Percentiles rank a stretch among this genome's conserved stretches.
phyloP scores from a whole-genome alignment of 1,284 basidiomycete species.

The Singerocomus rubriflavus region DNA sequence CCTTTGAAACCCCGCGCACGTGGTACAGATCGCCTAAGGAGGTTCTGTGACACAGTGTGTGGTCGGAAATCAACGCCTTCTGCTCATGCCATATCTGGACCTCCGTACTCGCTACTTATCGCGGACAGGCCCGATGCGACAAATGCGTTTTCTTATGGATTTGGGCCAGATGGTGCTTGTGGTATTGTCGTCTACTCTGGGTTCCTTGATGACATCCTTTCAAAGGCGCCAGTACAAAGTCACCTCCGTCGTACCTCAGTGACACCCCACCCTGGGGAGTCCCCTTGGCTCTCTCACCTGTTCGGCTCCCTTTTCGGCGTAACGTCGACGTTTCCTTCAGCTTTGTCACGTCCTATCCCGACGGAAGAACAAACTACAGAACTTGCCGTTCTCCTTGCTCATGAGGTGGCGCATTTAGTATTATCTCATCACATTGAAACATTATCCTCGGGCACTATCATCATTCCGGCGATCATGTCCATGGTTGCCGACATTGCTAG shows the following conservation, averaged over 20 bases:
- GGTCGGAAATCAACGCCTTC: constrained; percentile 39
- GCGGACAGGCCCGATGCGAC: constrained; percentile 74
- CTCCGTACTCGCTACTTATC: constrained; percentile 84
- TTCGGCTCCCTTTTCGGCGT: constrained; percentile 45
- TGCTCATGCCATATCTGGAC: constrained; percentile 66
- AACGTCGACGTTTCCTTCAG: constrained; percentile 28
- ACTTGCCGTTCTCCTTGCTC: constrained; percentile 82
- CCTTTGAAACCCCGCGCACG: constrained; percentile 68
- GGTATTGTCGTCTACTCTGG: constrained; percentile 90
- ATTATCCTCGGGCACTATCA: constrained; percentile 75
- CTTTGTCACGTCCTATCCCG: constrained; percentile 47
- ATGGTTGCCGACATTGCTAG: constrained; percentile 73
- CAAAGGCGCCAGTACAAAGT: constrained; percentile 37
- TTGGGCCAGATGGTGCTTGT: constrained; percentile 84
- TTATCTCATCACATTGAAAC: constrained; percentile 89
- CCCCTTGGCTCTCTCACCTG: constrained; percentile 48
- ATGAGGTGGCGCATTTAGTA: constrained; percentile 85
- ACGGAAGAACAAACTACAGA: constrained; percentile 79
- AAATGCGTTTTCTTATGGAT: constrained; percentile 91
- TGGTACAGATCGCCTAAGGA: constrained; percentile 60
- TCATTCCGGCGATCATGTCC: constrained; percentile 77
- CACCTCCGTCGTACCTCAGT: constrained; percentile 8
- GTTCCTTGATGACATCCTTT: constrained; percentile 77
- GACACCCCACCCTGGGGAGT: constrained; percentile 23
- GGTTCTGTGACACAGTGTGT: constrained; percentile 48